Evolutionary conservation across 257 asterid species (phyloP).

Genomic region (Solanum verrucosum): DNA sequence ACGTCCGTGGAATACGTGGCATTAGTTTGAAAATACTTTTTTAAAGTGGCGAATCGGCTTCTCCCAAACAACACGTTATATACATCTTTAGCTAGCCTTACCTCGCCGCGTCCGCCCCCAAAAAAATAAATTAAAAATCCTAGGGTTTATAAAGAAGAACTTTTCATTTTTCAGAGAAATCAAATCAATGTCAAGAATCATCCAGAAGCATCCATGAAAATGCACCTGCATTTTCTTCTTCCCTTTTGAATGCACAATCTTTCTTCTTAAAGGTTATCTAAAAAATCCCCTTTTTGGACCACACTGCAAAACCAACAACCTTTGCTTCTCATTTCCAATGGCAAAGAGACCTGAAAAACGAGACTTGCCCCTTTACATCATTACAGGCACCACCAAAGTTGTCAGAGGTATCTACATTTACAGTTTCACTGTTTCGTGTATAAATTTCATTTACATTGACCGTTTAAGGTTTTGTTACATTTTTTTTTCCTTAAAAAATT

Average conservation of each 20-base stretch:
- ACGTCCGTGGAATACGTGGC: background rate
- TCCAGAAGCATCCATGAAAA: background rate
- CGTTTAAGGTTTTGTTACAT: background rate
- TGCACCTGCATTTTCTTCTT: background rate
- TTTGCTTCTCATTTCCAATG: conserved; percentile 11
- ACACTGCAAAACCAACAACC: background rate
- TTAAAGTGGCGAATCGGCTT: background rate
- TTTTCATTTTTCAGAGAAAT: background rate
- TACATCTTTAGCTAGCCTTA: background rate
- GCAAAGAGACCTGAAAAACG: conserved; percentile 43
- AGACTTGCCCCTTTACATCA: conserved; percentile 33
- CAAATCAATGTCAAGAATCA: background rate
- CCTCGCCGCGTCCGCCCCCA: background rate
- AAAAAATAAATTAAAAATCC: background rate
- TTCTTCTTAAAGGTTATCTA: background rate
- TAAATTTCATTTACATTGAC: background rate
- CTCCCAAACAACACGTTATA: background rate
- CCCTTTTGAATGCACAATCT: background rate
- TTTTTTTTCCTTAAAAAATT: background rate
- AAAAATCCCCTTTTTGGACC: background rate
- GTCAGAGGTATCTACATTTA: conserved; percentile 34
- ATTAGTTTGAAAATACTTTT: background rate
- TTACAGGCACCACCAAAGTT: conserved; percentile 45
- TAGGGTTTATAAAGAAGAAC: background rate
- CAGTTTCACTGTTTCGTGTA: background rate